Evolutionary conservation across 352 stramenopile genomes (phyloP), one percentile per base, ranked within the genome.

Genomic region (Bremia lactucae): DNA sequence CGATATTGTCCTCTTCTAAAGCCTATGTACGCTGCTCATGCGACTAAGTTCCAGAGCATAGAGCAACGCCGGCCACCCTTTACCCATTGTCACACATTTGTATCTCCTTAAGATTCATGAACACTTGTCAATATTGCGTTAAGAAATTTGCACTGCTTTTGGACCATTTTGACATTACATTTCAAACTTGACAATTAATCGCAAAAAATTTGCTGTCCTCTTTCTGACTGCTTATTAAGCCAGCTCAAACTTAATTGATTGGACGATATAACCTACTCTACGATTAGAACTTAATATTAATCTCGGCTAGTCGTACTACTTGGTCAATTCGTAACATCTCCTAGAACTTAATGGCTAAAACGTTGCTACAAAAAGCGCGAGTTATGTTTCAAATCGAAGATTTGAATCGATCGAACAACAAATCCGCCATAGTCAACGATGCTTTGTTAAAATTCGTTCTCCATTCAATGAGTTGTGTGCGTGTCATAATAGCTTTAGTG

Each of bases 1-100:
- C 62, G 16, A 79, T 35, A 15, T 14, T 28, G 7, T 46, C 36
- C 4, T 68, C 45, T 11, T 37, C 10, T 16, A 86, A 26, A 91
- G 61, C 1, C 65, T 57, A 22, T 55, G 44, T 6, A 72, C 53
- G 10, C 83, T 49, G 13, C 11, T 16, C 28, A 83, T 5, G 2
- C 79, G 70, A 37, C 66, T 64, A 15, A 65, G 42, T n/a, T 65
- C 59, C 6, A 82, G 68, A 1, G 79, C 76, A 33, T 76, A 78
- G 36, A 82, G 62, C 47, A 92, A 57, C 36, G 76, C 76, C 18
- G 65, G 83, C 76, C 76, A 89, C 7, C 62, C 55, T 33, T 89
- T 72, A 2, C 74, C 76, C 14, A 67, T 51, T 26, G 49, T 65
- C 8, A 50, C 62, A 40, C 89, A 88, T 24, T 81, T 66, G 20